Base-by-base conservation (phyloP, 441 rosid genomes). In the Syzygium malaccense region DNA sequence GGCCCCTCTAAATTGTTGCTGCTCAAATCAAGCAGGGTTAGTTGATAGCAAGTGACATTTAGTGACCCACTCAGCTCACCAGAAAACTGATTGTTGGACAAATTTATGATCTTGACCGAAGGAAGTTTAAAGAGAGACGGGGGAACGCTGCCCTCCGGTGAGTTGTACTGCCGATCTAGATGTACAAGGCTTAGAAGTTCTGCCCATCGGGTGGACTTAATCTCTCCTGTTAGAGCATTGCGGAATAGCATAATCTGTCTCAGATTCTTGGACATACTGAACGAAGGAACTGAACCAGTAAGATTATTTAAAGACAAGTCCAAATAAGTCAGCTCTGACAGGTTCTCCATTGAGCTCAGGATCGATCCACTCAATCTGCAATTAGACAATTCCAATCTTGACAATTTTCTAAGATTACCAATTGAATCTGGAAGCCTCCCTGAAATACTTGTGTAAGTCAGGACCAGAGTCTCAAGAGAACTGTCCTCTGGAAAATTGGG, bases 361-460 rank as follows among this genome's bases (percentile, higher is more conserved):
- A 94, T 87, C 18, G 26, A 7, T 28, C 95, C 94, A 13, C 1
- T 85, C 56, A 94, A 90, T 0, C 56, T 87, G 93, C 92, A 94
- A 26, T 2, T 0, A 8, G 1, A 0, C 19, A 91, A 53, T 3
- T 88, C 80, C 51, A 93, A 32, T 17, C 28, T 33, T 4, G 92
- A 89, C 86, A 92, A 25, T 48, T 83, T 88, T 58, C 32, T 55
- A 6, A 93, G 93, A 60, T 88, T 88, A 3, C 91, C 78, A 0
- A 94, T 89, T 5, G 96, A 92, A 55, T 88, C 68, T 1, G 92
- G 94, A 37, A 93, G 10, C 9, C 7, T 30, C 56, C 95, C 92
- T 3, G 58, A 86, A 37, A 92, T 88, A 9, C 23, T 88, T 2
- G 92, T 90, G 6, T 0, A 0, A 1, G 51, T 25, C 30, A 94